Evolutionary conservation across 176 grass and related monocot species (phyloP).

Genomic region (Aechmea fasciata): DNA sequence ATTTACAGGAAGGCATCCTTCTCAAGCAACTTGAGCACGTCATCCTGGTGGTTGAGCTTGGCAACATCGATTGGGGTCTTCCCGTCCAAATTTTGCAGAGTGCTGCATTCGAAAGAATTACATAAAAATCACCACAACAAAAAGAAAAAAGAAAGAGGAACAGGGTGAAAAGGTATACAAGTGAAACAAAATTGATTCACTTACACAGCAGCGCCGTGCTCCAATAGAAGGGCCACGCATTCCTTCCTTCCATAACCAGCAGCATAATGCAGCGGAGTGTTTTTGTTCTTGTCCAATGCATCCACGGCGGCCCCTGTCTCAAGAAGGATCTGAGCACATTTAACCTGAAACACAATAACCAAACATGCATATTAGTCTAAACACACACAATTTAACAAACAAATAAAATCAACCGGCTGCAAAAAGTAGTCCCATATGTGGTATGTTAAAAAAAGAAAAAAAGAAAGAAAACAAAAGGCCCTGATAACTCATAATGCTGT

Average conservation of each 20-base stretch:
- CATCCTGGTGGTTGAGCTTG: conserved; percentile 69
- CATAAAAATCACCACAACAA: not conserved
- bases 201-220: conserved; percentile 88
- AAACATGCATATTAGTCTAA: not conserved
- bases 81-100: conserved; percentile 74
- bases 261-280: conserved; percentile 75
- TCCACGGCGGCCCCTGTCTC: conserved; percentile 52
- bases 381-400: too few species aligned
- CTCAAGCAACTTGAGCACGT: conserved; percentile 80
- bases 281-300: conserved; percentile 85
- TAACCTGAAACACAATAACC: conserved; percentile 36
- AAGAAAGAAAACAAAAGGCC: too few species aligned
- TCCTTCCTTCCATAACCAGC: conserved; percentile 84
- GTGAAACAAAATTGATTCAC: conserved; percentile 21
- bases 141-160: not conserved
- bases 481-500: too few species aligned
- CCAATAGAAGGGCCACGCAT: conserved; percentile 61
- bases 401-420: not conserved
- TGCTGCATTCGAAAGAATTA: conserved; percentile 30
- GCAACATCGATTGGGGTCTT: conserved; percentile 79
- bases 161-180: too few species aligned
- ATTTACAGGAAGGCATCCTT: conserved; percentile 78
- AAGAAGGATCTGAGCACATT: conserved; percentile 63
- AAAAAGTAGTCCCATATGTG: not conserved
- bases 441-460: too few species aligned